Percentiles rank a stretch among this genome's conserved stretches.
phyloP scores from a whole-genome alignment of 2,329 filamentous ascomycete species.

The Fusarium clavum region DNA sequence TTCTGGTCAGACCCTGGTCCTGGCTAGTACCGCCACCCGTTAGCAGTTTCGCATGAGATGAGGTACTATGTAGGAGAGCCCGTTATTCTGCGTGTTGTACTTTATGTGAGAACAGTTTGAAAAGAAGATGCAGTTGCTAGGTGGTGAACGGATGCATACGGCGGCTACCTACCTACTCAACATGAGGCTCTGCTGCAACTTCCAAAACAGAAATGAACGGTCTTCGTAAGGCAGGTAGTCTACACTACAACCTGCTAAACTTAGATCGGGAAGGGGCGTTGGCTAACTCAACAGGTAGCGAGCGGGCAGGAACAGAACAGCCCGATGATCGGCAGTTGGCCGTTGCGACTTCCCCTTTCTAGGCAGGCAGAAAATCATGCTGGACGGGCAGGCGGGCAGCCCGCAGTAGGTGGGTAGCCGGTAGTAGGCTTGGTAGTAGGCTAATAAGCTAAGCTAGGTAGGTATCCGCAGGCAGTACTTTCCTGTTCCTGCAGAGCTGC shows the following conservation, averaged over 20 bases:
- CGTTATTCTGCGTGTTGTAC: slow-evolving; percentile 10
- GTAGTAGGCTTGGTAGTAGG: too few relatives aligned
- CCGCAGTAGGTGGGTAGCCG: not conserved
- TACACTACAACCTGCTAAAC: slow-evolving; percentile 5
- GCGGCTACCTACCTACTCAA: slow-evolving; percentile 2
- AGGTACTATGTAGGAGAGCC: slow-evolving; percentile 16
- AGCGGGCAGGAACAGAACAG: slow-evolving; percentile 4
- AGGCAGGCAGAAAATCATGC: not conserved
- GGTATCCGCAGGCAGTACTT: not conserved
- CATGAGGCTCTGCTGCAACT: slow-evolving; percentile 5
- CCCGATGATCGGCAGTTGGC: slow-evolving; percentile 34
- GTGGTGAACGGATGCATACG: not conserved
- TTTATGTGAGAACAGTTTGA: slow-evolving; percentile 7
- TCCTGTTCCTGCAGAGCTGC: not conserved
- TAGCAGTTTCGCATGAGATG: slow-evolving; percentile 18
- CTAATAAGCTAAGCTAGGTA: not conserved
- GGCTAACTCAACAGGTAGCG: slow-evolving; percentile 1
- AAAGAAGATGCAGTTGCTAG: not conserved
- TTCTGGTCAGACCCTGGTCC: slow-evolving; percentile 38
- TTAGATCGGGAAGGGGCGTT: slow-evolving; percentile 25
- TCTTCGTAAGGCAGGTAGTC: not conserved
- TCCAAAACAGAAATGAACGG: not conserved
- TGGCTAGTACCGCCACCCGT: slow-evolving; percentile 9
- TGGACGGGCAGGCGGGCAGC: not conserved
- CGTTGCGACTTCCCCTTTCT: slow-evolving; percentile 31